Conservation (phyloP, 2,329 filamentous ascomycete species). For the Malbranchea cinnamomea region DNA sequence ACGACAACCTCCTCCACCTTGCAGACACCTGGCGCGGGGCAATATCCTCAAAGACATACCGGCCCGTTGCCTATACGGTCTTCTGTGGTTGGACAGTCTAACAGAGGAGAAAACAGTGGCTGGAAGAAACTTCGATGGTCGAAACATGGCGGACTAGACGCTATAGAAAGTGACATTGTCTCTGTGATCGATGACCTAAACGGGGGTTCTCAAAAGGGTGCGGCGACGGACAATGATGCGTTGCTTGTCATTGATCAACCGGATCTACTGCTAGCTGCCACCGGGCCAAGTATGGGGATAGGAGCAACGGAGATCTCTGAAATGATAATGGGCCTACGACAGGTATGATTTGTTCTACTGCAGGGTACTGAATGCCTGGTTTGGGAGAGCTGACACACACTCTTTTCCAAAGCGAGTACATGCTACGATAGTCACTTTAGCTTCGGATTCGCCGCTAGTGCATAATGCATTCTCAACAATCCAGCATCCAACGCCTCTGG, state of each 20-base stretch:
- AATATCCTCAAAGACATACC: too few relatives aligned
- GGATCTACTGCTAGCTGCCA: slow-evolving; percentile 49
- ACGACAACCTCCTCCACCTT: too few relatives aligned
- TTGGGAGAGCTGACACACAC: neutral
- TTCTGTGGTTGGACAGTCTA: neutral
- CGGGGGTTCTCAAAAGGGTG: slow-evolving; percentile 10
- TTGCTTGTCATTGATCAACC: slow-evolving; percentile 53
- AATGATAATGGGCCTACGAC: slow-evolving; percentile 43
- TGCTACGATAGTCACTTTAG: slow-evolving; percentile 49
- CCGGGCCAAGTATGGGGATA: slow-evolving; percentile 31
- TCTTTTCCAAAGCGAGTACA: slow-evolving; percentile 41
- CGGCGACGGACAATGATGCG: slow-evolving; percentile 19
- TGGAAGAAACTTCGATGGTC: slow-evolving; percentile 9
- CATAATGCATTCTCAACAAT: slow-evolving; percentile 25
- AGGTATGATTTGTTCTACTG: slow-evolving; percentile 36
- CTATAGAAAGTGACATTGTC: slow-evolving; percentile 21
- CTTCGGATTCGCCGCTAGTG: slow-evolving; percentile 61
- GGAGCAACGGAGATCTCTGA: slow-evolving; percentile 35
- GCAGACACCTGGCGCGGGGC: slow-evolving; percentile 7
- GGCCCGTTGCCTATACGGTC: neutral
- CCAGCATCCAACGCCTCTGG: slow-evolving; percentile 46
- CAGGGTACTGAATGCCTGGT: neutral
- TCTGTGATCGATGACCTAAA: slow-evolving; percentile 20
- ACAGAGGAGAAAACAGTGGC: slow-evolving; percentile 1
- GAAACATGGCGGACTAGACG: slow-evolving; percentile 16